These are phyloP conservation scores for Colletotrichum musae DNA, from an alignment of 2,329 filamentous ascomycete species.

Conservation along the genomic window DNA sequence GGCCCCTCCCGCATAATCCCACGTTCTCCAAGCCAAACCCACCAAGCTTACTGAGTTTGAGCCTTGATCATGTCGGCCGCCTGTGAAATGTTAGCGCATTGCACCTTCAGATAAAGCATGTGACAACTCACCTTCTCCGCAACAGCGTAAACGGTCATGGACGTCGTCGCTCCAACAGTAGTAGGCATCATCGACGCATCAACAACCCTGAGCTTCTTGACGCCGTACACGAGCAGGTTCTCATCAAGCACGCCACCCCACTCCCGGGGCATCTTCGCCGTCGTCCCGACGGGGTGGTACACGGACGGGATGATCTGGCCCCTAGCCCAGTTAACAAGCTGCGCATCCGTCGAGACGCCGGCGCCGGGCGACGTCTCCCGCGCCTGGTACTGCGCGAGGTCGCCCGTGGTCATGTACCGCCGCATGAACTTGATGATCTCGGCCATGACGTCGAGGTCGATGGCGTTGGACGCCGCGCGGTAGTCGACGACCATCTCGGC, in stretches of 20 bases:
- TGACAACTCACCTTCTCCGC: conserved; percentile 42
- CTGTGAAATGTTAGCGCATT: conserved; percentile 19
- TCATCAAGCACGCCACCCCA: conserved; percentile 49
- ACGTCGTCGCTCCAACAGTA: conserved; percentile 42
- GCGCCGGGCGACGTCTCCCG: conserved; percentile 44
- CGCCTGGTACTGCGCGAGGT: conserved; percentile 44
- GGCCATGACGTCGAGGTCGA: conserved; percentile 46
- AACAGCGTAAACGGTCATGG: conserved; percentile 43
- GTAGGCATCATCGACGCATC: conserved; percentile 45
- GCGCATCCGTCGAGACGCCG: conserved; percentile 41
- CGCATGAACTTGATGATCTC: conserved; percentile 47
- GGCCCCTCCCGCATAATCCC: background rate
- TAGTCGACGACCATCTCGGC: conserved; percentile 46
- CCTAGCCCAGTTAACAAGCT: conserved; percentile 44
- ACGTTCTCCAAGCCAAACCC: too few relatives aligned
- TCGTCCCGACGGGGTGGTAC: conserved; percentile 48
- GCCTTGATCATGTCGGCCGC: conserved; percentile 41
- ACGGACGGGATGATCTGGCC: conserved; percentile 45
- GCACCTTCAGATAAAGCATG: rapidly evolving
- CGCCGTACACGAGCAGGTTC: conserved; percentile 48
- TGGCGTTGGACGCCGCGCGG: conserved; percentile 45
- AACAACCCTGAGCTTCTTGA: conserved; percentile 43
- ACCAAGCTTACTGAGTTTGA: conserved; percentile 21
- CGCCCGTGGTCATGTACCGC: conserved; percentile 43
- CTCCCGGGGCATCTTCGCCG: conserved; percentile 48